These are phyloP conservation scores for Diaporthe sp. DNA, from an alignment of 2,329 filamentous ascomycete species.

Conservation along the genomic window DNA sequence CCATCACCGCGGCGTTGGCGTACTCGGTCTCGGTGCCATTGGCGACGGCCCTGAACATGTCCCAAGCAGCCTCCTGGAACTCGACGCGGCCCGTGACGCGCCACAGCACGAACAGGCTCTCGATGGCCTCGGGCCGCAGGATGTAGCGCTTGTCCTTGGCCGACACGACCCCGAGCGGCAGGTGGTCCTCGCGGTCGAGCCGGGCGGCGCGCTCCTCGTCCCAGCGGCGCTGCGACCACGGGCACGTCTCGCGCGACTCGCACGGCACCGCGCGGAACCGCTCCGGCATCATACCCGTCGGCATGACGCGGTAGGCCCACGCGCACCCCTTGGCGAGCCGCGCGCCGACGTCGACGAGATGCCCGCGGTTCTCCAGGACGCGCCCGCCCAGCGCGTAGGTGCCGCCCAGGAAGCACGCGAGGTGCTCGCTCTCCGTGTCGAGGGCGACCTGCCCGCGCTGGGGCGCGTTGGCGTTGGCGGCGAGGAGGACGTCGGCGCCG, in stretches of 20 bases:
- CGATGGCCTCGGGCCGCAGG: slow-evolving; percentile 55
- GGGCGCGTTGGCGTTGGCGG: slow-evolving; percentile 57
- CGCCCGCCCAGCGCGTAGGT: slow-evolving; percentile 78
- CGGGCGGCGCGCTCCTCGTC: slow-evolving; percentile 42
- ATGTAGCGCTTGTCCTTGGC: slow-evolving; percentile 64
- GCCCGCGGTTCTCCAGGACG: slow-evolving; percentile 67
- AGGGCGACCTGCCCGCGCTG: slow-evolving; percentile 50
- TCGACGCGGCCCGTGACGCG: slow-evolving; percentile 63
- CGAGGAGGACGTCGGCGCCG: slow-evolving; percentile 71
- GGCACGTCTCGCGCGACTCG: slow-evolving; percentile 55
- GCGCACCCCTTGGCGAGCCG: slow-evolving; percentile 74
- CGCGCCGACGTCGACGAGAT: slow-evolving; percentile 66
- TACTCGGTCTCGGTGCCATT: slow-evolving; percentile 61
- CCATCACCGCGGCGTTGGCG: slow-evolving; percentile 63
- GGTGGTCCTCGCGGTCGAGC: slow-evolving; percentile 45
- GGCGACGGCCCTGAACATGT: slow-evolving; percentile 64
- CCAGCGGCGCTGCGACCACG: slow-evolving; percentile 57
- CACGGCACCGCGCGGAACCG: slow-evolving; percentile 62
- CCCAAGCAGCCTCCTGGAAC: slow-evolving; percentile 66
- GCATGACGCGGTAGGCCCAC: slow-evolving; percentile 71
- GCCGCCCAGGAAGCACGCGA: slow-evolving; percentile 79
- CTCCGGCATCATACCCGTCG: slow-evolving; percentile 73
- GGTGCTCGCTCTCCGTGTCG: slow-evolving; percentile 64
- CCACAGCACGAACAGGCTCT: slow-evolving; percentile 65
- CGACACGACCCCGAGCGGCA: slow-evolving; percentile 74